These are phyloP conservation scores for Lumnitzera littorea DNA, from an alignment of 345 rosid species.

Conservation along the genomic window DNA sequence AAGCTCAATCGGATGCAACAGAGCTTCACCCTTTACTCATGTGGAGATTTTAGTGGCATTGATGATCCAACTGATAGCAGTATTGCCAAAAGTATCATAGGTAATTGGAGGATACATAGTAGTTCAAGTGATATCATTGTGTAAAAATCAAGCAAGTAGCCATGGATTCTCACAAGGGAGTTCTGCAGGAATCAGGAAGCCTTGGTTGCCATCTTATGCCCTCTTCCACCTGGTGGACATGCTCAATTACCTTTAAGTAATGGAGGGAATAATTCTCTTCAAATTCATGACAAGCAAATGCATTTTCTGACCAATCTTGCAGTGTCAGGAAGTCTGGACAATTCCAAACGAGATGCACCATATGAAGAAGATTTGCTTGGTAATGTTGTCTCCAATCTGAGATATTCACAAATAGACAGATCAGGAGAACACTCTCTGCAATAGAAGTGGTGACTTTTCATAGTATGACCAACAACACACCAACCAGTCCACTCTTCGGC, in stretches of 20 bases:
- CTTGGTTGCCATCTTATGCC: constrained; percentile 23
- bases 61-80: too few relatives aligned
- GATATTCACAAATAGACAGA: constrained; percentile 25
- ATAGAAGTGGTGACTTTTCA: constrained; percentile 29
- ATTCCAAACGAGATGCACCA: constrained; percentile 33
- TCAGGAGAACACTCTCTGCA: constrained; percentile 39
- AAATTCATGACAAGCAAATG: constrained; percentile 22
- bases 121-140: constrained; percentile 33
- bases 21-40: too few relatives aligned
- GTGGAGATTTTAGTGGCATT: too few relatives aligned
- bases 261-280: constrained; percentile 22
- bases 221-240: constrained; percentile 17
- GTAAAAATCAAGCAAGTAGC: constrained; percentile 28
- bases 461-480: constrained; percentile 22
- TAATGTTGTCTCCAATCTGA: constrained; percentile 27
- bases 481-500: constrained; percentile 20
- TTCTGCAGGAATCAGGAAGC: constrained; percentile 8
- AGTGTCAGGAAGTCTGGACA: constrained; percentile 20
- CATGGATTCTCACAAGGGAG: constrained; percentile 37
- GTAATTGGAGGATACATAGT: constrained; percentile 16
- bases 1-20: too few relatives aligned
- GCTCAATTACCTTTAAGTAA: constrained; percentile 29
- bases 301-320: constrained; percentile 36
- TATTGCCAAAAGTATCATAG: too few relatives aligned
- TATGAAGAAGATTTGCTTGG: constrained; percentile 33